A percentile compares a stretch with the other conserved stretches of the same genome.
These are phyloP conservation scores for Abelmoschus esculentus DNA, from an alignment of 345 rosid genomes.

Conservation along the genomic window DNA sequence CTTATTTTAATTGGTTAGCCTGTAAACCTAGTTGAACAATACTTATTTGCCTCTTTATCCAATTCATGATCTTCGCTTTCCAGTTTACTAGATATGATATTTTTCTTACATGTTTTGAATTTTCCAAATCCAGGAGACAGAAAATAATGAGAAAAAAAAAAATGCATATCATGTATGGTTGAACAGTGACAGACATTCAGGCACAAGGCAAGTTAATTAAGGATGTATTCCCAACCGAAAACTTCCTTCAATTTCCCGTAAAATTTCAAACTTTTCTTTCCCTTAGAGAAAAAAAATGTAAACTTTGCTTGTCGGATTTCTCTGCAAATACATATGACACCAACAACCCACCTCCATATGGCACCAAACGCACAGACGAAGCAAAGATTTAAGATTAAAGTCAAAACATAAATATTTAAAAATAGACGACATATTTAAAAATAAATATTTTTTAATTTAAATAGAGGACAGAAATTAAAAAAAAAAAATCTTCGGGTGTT, in stretches of 20 bases:
- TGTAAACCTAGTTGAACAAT: background rate
- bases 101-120: background rate
- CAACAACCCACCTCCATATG: constrained; percentile 51
- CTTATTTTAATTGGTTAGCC: background rate
- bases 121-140: background rate
- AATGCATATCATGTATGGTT: too few species aligned
- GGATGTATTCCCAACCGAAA: constrained; percentile 41
- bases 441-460: too few species aligned
- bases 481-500: background rate
- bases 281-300: background rate
- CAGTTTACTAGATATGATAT: background rate
- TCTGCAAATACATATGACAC: constrained; percentile 32
- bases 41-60: background rate
- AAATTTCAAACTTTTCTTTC: constrained; percentile 22
- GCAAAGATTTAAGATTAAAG: too few species aligned
- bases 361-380: constrained; percentile 41
- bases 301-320: constrained; percentile 26
- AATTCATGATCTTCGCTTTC: background rate
- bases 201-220: constrained; percentile 21
- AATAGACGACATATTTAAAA: too few species aligned
- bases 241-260: constrained; percentile 66
- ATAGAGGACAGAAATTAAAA: too few species aligned
- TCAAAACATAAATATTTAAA: too few species aligned
- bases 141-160: background rate
- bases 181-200: too few species aligned